phyloP scores from a whole-genome alignment of 2,329 filamentous ascomycete species.

The Fusarium nematophilum region DNA sequence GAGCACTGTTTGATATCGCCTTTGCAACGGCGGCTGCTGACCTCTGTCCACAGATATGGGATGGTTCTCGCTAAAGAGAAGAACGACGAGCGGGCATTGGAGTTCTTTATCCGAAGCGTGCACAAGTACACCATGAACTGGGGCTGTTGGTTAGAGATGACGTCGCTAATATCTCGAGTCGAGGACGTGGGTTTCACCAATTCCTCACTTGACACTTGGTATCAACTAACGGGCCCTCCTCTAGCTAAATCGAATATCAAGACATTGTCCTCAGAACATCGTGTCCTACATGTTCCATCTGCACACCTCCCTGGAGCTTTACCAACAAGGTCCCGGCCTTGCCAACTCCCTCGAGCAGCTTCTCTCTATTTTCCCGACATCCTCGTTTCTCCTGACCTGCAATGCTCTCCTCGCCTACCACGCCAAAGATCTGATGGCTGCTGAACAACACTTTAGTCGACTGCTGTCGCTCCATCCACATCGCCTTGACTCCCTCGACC shows the following conservation, averaged over 20 bases:
- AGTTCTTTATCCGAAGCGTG: slow-evolving; percentile 89
- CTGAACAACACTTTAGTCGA: slow-evolving; percentile 78
- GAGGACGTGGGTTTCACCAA: slow-evolving; percentile 75
- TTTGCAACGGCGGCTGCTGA: slow-evolving; percentile 3
- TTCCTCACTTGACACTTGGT: slow-evolving; percentile 18
- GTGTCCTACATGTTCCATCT: slow-evolving; percentile 95
- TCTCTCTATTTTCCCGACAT: slow-evolving; percentile 84
- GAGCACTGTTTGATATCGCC: slow-evolving; percentile 40
- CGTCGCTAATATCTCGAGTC: slow-evolving; percentile 78
- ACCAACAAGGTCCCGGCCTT: slow-evolving; percentile 82
- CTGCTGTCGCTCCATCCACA: slow-evolving; percentile 79
- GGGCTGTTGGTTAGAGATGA: slow-evolving; percentile 96
- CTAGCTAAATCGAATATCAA: slow-evolving; percentile 77
- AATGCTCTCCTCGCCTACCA: slow-evolving; percentile 91
- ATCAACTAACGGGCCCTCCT: slow-evolving; percentile 22
- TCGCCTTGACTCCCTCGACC: slow-evolving; percentile 88
- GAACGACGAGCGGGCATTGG: slow-evolving; percentile 85
- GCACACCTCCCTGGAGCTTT: slow-evolving; percentile 90
- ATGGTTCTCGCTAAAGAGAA: slow-evolving; percentile 91
- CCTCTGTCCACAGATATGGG: slow-evolving; percentile 71
- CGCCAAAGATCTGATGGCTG: slow-evolving; percentile 80
- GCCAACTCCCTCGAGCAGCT: slow-evolving; percentile 82
- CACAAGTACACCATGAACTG: slow-evolving; percentile 95
- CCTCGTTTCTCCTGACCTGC: slow-evolving; percentile 90
- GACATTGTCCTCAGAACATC: slow-evolving; percentile 86